phyloP scores from a whole-genome alignment of 2,329 filamentous ascomycete species.

The Bipolaris victoriae region DNA sequence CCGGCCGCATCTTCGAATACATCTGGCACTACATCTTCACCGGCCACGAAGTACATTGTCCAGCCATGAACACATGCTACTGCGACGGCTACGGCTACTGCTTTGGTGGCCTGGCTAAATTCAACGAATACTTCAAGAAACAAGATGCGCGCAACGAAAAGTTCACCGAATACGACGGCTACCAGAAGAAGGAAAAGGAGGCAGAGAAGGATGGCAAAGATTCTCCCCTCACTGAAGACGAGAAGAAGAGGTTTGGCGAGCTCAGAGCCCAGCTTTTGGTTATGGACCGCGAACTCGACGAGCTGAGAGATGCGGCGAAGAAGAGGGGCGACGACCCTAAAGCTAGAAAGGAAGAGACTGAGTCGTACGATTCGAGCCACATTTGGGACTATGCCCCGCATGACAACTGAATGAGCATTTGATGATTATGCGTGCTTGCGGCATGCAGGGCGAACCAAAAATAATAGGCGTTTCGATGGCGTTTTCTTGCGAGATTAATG shows the following conservation, averaged over 20 bases:
- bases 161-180: constrained; percentile 49
- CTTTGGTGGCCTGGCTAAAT: constrained; percentile 60
- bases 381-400: constrained; percentile 48
- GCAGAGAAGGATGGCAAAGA: constrained; percentile 39
- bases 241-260: constrained; percentile 28
- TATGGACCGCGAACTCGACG: constrained; percentile 39
- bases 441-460: background rate
- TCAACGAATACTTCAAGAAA: constrained; percentile 58
- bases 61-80: constrained; percentile 57
- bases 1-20: constrained; percentile 49
- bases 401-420: constrained; percentile 9
- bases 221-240: constrained; percentile 26
- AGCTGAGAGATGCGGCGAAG: constrained; percentile 37
- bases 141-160: constrained; percentile 51
- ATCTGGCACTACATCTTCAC: constrained; percentile 52
- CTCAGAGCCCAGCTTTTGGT: constrained; percentile 28
- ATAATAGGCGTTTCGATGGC: constrained; percentile 17
- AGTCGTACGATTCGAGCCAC: constrained; percentile 41
- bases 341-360: constrained; percentile 41
- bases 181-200: constrained; percentile 48
- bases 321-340: constrained; percentile 45
- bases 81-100: constrained; percentile 70
- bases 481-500: constrained; percentile 10
- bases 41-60: constrained; percentile 47
- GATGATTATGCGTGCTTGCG: background rate